Evolutionary conservation across 306 rosid genomes (phyloP), one percentile per base, ranked within the genome.

Genomic region (Dryas alaskensis): DNA sequence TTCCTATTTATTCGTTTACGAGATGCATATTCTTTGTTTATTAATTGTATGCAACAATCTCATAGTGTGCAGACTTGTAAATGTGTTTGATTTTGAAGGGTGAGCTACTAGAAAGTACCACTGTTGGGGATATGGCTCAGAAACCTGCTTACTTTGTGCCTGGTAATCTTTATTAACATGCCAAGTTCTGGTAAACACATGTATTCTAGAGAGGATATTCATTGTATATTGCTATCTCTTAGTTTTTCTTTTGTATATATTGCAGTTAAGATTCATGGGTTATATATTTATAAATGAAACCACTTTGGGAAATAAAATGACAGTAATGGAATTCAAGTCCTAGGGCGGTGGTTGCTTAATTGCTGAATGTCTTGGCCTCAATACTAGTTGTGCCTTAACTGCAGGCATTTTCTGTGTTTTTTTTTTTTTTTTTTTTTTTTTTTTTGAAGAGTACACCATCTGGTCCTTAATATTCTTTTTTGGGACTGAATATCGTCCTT

Each of bases 131-230:
- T 77, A 87, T 95, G 98, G 99, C 99, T 80, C 99, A 95, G 73
- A 92, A 92, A 77, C 98, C 99, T 73, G 97, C 97, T 59, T 95
- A 92, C 85, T 95, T 95, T 82, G 98, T 95, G 73, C 99, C 99
- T 6, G 99, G 99, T 95, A 95, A 87, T 59, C 61, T 45, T 75
- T 67, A 31, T 57, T 45, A 27, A 17, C 25, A 75, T 77, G 61
- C 50, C 78, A 80, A 69, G 59, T 69, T 74, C 48, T 50, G 61
- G 46, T 58, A 14, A 58, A 51, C 19, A 14, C 10, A 16, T 60
- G 27, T 37, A 22, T 45, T 52, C 22, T 72, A 14, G 6, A 48
- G 50, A 60, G 39, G 55, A 53, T 77, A 48, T 50, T 73, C 16
- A 19, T 48, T 44, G 51, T 60, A 25, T 14, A 60, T 52, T 27